Conservation (phyloP, 1,284 basidiomycete species). For the Tilletia caries region DNA sequence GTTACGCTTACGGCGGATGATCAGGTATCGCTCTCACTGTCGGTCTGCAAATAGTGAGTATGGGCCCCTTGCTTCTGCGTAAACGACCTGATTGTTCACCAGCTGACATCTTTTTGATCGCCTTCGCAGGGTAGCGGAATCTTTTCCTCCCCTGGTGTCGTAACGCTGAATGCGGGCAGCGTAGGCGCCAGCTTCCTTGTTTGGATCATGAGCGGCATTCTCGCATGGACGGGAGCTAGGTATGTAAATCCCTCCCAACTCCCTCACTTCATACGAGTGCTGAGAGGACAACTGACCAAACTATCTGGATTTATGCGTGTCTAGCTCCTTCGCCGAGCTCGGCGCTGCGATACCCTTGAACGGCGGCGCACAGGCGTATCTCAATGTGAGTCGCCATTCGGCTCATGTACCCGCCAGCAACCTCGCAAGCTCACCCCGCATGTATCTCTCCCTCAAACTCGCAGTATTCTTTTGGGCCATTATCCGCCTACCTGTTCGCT, state of each 20-base stretch:
- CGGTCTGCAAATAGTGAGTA: slow-evolving; percentile 43
- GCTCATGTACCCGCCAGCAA: background rate
- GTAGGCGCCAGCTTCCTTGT: slow-evolving; percentile 46
- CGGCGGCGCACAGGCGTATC: slow-evolving; percentile 64
- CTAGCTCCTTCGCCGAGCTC: slow-evolving; percentile 69
- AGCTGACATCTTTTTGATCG: background rate
- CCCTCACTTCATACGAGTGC: background rate
- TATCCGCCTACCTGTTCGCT: slow-evolving; percentile 59
- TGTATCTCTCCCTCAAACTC: background rate
- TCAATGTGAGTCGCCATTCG: slow-evolving; percentile 52
- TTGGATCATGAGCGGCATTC: slow-evolving; percentile 42
- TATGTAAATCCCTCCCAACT: slow-evolving; percentile 55
- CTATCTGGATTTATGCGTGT: slow-evolving; percentile 65
- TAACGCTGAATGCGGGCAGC: slow-evolving; percentile 47
- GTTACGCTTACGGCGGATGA: too few relatives aligned
- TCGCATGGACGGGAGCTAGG: slow-evolving; percentile 49
- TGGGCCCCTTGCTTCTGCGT: background rate
- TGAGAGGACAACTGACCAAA: background rate
- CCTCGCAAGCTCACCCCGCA: background rate
- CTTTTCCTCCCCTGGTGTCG: slow-evolving; percentile 51
- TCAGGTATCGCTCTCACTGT: slow-evolving; percentile 42
- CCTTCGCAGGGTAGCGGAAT: slow-evolving; percentile 42
- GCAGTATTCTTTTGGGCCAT: slow-evolving; percentile 68
- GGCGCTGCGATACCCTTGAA: slow-evolving; percentile 61
- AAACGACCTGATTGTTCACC: background rate